Conservation (phyloP, 2,329 filamentous ascomycete genomes). For the Clonostachys rosea region DNA sequence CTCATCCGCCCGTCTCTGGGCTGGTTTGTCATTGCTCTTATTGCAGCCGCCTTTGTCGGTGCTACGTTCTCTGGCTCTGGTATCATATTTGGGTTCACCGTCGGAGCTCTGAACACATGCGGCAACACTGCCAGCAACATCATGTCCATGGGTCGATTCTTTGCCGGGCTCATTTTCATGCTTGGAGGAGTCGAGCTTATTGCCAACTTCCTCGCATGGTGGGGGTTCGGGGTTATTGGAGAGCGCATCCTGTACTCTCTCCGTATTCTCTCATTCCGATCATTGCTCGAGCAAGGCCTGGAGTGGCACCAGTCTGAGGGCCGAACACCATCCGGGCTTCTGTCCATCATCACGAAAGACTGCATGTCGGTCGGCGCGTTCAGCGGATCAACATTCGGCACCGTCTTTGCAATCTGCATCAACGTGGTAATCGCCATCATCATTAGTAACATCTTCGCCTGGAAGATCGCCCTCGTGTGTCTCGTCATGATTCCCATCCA, state of each 20-base stretch:
- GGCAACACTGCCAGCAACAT: slow-evolving; percentile 27
- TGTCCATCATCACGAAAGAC: slow-evolving; percentile 67
- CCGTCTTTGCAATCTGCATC: slow-evolving; percentile 61
- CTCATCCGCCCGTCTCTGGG: slow-evolving; percentile 32
- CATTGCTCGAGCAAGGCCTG: slow-evolving; percentile 61
- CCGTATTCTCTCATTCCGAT: slow-evolving; percentile 58
- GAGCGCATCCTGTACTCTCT: slow-evolving; percentile 62
- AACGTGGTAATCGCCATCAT: slow-evolving; percentile 66
- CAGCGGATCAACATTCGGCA: slow-evolving; percentile 67
- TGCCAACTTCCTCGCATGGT: slow-evolving; percentile 52
- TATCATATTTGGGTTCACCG: slow-evolving; percentile 39
- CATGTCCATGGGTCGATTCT: slow-evolving; percentile 34
- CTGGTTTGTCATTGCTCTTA: slow-evolving; percentile 32
- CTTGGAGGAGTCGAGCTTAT: slow-evolving; percentile 40
- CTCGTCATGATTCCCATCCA: slow-evolving; percentile 65
- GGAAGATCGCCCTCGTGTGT: slow-evolving; percentile 72
- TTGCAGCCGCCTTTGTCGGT: slow-evolving; percentile 50
- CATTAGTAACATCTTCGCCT: slow-evolving; percentile 66
- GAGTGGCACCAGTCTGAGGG: slow-evolving; percentile 67
- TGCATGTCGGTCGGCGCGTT: slow-evolving; percentile 62
- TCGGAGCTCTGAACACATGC: slow-evolving; percentile 40
- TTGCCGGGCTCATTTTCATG: slow-evolving; percentile 51
- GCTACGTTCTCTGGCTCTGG: slow-evolving; percentile 47
- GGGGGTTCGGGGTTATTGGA: slow-evolving; percentile 41
- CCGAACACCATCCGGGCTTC: slow-evolving; percentile 55